Percentiles rank a stretch among this genome's conserved stretches.
phyloP scores from a whole-genome alignment of 495 filamentous ascomycete genomes.

The Pyrenula aspistea region DNA sequence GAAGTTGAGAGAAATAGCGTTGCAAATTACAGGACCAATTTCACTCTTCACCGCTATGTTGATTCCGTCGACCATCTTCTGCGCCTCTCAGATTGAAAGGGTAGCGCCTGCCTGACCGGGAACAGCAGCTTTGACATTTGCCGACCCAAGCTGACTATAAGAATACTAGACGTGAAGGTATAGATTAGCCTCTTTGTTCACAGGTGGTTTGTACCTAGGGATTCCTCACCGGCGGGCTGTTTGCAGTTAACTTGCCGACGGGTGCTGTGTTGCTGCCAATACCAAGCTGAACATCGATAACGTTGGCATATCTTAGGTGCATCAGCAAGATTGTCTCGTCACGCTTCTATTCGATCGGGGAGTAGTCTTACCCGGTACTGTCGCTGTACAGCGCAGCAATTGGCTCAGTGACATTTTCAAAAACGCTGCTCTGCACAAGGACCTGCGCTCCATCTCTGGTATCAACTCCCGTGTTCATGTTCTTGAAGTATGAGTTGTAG shows the following conservation, averaged over 20 bases:
- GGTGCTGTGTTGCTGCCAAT: conserved; percentile 31
- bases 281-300: conserved; percentile 44
- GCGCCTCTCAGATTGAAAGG: conserved; percentile 29
- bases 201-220: no score
- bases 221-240: not conserved
- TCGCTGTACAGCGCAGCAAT: not conserved
- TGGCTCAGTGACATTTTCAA: conserved; percentile 30
- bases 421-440: conserved; percentile 48
- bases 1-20: no score
- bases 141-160: conserved; percentile 32
- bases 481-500: conserved; percentile 35
- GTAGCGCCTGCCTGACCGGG: conserved; percentile 40
- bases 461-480: conserved; percentile 49
- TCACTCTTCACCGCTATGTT: no score
- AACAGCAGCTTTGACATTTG: conserved; percentile 29
- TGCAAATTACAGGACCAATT: no score
- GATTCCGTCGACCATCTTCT: not conserved
- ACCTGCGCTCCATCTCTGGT: conserved; percentile 55
- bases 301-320: conserved; percentile 36
- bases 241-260: conserved; percentile 29
- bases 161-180: conserved; percentile 41
- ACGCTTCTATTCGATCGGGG: not conserved
- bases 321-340: conserved; percentile 26
- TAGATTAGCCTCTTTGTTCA: no score
- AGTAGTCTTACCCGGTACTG: not conserved